Evolutionary conservation across 306 rosid genomes (phyloP).

Genomic region (Clitoria ternatea): DNA sequence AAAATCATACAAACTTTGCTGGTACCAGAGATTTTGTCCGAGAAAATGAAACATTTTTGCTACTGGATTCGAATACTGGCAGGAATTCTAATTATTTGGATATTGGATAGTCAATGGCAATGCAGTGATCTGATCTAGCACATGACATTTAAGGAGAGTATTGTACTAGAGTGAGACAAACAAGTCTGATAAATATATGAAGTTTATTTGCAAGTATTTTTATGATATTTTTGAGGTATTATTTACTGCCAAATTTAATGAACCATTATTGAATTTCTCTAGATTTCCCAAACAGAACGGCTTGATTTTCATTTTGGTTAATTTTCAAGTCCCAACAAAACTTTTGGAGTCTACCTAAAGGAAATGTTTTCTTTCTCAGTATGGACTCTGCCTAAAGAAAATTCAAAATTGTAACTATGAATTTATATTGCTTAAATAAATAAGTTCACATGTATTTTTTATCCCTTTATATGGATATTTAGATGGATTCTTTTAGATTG

Average conservation of each 20-base stretch:
- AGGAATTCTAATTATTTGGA: background rate
- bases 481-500: no score
- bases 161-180: background rate
- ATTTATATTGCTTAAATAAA: no score
- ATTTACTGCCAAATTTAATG: background rate
- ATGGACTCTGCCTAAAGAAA: no score
- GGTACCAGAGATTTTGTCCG: background rate
- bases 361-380: no score
- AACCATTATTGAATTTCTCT: background rate
- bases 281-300: no score
- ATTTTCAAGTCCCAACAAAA: no score
- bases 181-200: background rate
- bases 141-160: background rate
- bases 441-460: no score
- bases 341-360: no score
- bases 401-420: no score
- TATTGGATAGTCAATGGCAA: background rate
- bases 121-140: background rate
- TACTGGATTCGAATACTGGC: background rate
- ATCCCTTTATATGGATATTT: no score
- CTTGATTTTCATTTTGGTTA: no score
- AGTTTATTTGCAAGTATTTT: background rate
- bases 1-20: background rate
- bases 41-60: background rate
- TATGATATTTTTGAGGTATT: background rate